A percentile compares a stretch with the other conserved stretches of the same genome.
Evolutionary conservation across 768 basidiomycete genomes (phyloP).

Genomic region (Pisolithus tinctorius): DNA sequence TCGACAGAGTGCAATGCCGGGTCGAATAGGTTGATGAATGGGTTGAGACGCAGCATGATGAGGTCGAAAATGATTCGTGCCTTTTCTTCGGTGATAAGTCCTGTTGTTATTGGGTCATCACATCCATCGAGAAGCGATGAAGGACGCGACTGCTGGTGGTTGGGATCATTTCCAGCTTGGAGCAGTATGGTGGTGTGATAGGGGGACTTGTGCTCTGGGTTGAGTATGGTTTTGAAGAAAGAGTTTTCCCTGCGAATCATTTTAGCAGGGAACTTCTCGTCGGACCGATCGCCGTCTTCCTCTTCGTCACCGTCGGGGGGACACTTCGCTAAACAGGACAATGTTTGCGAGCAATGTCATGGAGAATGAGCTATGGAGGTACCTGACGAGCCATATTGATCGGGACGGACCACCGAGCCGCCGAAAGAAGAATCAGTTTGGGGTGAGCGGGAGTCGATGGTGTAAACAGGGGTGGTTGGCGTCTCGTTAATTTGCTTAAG

Average conservation of each 20-base stretch:
- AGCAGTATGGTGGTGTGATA: conserved; percentile 19
- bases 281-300: conserved; percentile 54
- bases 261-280: conserved; percentile 69
- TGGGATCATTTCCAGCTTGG: conserved; percentile 28
- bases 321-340: conserved; percentile 17
- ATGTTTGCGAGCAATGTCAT: neutral
- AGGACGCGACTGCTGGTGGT: conserved; percentile 29
- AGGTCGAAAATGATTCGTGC: conserved; percentile 70
- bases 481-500: conserved; percentile 49
- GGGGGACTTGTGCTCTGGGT: conserved; percentile 52
- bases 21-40: conserved; percentile 86
- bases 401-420: conserved; percentile 25
- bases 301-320: conserved; percentile 48
- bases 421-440: conserved; percentile 23
- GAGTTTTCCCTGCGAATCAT: conserved; percentile 72
- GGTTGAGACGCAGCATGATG: conserved; percentile 79
- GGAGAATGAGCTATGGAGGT: neutral
- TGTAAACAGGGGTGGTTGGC: conserved; percentile 26
- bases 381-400: conserved; percentile 25
- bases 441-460: conserved; percentile 25
- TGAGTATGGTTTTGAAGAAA: conserved; percentile 80
- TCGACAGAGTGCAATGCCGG: conserved; percentile 73
- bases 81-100: conserved; percentile 62
- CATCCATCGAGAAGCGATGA: conserved; percentile 34
- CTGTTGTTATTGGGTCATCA: conserved; percentile 66